phyloP scores from a whole-genome alignment of 306 rosid genomes.

The Prunus mira region DNA sequence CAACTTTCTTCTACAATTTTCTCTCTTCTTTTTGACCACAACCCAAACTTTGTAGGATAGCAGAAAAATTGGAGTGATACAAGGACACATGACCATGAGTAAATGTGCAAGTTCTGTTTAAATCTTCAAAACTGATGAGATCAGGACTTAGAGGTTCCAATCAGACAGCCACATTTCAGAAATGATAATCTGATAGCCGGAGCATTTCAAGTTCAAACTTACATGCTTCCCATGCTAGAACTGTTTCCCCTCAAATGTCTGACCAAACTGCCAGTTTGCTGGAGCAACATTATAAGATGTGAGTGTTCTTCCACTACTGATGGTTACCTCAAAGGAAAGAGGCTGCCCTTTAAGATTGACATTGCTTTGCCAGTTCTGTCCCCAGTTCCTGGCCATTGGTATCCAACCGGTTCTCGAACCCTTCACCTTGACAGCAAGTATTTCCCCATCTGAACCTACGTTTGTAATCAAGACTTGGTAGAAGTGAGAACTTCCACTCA shows the following conservation, averaged over 20 bases:
- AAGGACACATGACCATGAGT: constrained; percentile 24
- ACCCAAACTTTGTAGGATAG: constrained; percentile 18
- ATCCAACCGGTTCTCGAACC: constrained; percentile 97
- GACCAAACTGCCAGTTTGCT: constrained; percentile 68
- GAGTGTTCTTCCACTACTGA: constrained; percentile 63
- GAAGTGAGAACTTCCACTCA: constrained; percentile 73
- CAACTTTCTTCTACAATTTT: constrained; percentile 26
- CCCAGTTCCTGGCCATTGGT: constrained; percentile 92
- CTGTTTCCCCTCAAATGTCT: constrained; percentile 90
- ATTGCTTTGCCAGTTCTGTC: constrained; percentile 86
- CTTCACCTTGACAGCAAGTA: constrained; percentile 86
- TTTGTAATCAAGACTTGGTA: constrained; percentile 73
- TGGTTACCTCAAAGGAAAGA: constrained; percentile 84
- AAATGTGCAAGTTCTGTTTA: constrained; percentile 24
- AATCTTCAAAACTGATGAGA: neutral
- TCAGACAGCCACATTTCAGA: constrained; percentile 17
- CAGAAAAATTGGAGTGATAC: constrained; percentile 5
- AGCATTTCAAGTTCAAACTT: neutral
- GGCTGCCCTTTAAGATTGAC: constrained; percentile 78
- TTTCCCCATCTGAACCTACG: constrained; percentile 89
- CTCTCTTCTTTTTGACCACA: constrained; percentile 22
- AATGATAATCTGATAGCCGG: constrained; percentile 7
- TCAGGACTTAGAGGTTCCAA: constrained; percentile 2
- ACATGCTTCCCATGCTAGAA: constrained; percentile 37
- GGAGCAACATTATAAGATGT: constrained; percentile 88